These are phyloP conservation scores for Phytophthora aleatoria DNA, from an alignment of 352 stramenopile species.

Conservation along the genomic window DNA sequence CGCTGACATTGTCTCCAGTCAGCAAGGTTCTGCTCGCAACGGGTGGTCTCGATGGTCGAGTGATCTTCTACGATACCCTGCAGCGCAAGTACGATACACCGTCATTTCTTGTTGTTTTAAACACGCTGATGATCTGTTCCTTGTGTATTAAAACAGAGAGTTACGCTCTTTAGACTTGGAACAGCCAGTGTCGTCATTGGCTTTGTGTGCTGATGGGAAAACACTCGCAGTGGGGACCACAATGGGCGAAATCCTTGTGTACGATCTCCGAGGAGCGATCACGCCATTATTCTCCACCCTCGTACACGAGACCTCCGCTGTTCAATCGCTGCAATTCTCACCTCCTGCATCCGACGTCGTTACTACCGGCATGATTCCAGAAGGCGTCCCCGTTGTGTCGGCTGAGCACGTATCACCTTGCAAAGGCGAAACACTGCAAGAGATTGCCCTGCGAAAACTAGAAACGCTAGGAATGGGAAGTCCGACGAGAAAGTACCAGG, in stretches of 20 bases:
- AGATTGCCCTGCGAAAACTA: slow-evolving; percentile 49
- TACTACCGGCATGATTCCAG: slow-evolving; percentile 29
- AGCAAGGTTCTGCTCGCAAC: slow-evolving; percentile 71
- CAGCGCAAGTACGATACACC: slow-evolving; percentile 53
- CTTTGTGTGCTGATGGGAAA: slow-evolving; percentile 69
- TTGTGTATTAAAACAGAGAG: slow-evolving; percentile 37
- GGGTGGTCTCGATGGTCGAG: slow-evolving; percentile 63
- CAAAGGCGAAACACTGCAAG: slow-evolving; percentile 49
- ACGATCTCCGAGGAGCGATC: slow-evolving; percentile 69
- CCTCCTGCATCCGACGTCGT: slow-evolving; percentile 38
- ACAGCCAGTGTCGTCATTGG: slow-evolving; percentile 57
- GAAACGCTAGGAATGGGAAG: slow-evolving; percentile 39
- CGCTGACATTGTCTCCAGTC: slow-evolving; percentile 64
- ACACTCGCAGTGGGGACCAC: slow-evolving; percentile 62
- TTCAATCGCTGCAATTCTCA: slow-evolving; percentile 71
- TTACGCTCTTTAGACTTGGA: slow-evolving; percentile 63
- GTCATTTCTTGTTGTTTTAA: not conserved
- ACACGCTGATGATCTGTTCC: not conserved
- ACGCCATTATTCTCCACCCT: slow-evolving; percentile 56
- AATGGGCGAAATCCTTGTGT: slow-evolving; percentile 60
- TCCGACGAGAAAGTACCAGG: slow-evolving; percentile 17
- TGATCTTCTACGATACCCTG: slow-evolving; percentile 76
- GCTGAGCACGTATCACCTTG: slow-evolving; percentile 43
- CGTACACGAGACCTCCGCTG: slow-evolving; percentile 42
- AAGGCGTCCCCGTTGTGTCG: slow-evolving; percentile 52